Evolutionary conservation across 2,329 filamentous ascomycete genomes (phyloP).

Genomic region (Emergomyces pasteurianus): DNA sequence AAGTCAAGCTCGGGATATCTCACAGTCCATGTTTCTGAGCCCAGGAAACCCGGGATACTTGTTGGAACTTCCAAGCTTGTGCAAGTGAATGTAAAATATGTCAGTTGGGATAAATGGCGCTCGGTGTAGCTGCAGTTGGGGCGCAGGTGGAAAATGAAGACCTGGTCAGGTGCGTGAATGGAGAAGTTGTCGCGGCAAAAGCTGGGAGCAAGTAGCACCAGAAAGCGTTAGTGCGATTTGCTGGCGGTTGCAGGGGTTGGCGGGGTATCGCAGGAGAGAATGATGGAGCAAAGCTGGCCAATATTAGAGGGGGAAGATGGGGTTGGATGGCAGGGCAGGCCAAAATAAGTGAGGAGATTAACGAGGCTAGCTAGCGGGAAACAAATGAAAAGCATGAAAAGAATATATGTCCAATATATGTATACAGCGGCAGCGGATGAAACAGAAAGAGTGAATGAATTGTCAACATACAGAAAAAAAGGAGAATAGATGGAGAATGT

Average conservation of each 20-base stretch:
- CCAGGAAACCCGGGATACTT: not conserved
- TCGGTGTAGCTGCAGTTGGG: not conserved
- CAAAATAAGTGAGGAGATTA: not conserved
- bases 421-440: not conserved
- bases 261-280: constrained; percentile 20
- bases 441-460: not conserved
- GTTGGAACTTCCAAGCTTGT: not conserved
- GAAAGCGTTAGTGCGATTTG: constrained; percentile 12
- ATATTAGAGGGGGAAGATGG: not conserved
- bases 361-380: not conserved
- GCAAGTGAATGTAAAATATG: constrained; percentile 1
- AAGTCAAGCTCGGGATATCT: not conserved
- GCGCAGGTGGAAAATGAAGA: not conserved
- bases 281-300: not conserved
- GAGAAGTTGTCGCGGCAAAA: not conserved
- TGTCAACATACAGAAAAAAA: not conserved
- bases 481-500: not conserved
- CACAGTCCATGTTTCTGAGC: not conserved
- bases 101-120: constrained; percentile 4
- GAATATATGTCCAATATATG: too few relatives aligned
- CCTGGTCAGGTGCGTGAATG: not conserved
- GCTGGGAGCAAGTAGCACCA: not conserved
- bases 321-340: not conserved
- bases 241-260: constrained; percentile 27
- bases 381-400: too few relatives aligned